Evolutionary conservation across 2,329 filamentous ascomycete species (phyloP).

Genomic region (Stenocarpella maydis): DNA sequence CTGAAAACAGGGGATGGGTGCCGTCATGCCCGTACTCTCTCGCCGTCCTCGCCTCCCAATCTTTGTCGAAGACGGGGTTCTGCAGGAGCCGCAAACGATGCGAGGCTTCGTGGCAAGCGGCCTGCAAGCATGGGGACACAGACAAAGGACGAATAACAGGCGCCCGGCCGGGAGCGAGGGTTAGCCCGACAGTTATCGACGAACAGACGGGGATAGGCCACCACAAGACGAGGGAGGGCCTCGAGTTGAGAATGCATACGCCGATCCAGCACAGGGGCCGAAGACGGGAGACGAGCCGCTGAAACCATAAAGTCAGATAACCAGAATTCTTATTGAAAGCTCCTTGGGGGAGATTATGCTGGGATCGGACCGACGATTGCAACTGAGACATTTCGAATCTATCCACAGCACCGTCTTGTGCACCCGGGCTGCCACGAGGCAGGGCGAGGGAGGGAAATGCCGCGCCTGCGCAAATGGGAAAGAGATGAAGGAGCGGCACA

Average conservation of each 20-base stretch:
- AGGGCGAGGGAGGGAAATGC: conserved; percentile 1
- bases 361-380: conserved; percentile 10
- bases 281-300: neutral
- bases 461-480: neutral
- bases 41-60: conserved; percentile 1
- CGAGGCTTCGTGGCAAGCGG: neutral
- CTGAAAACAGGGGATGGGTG: conserved; percentile 5
- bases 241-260: neutral
- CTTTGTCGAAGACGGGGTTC: neutral
- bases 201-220: neutral
- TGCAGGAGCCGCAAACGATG: conserved; percentile 1
- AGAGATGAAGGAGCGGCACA: conserved; percentile 21
- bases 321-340: neutral
- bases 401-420: conserved; percentile 15
- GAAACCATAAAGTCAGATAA: conserved; percentile 5
- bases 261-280: neutral
- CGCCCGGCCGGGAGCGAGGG: neutral
- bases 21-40: conserved; percentile 3
- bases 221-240: neutral
- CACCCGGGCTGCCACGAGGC: conserved; percentile 4
- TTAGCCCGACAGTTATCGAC: neutral
- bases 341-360: conserved; percentile 4
- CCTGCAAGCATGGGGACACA: neutral
- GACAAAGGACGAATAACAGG: conserved; percentile 16
- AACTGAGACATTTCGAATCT: conserved; percentile 24